phyloP scores from a whole-genome alignment of 345 rosid species.

The Schrenkiella parvula region DNA sequence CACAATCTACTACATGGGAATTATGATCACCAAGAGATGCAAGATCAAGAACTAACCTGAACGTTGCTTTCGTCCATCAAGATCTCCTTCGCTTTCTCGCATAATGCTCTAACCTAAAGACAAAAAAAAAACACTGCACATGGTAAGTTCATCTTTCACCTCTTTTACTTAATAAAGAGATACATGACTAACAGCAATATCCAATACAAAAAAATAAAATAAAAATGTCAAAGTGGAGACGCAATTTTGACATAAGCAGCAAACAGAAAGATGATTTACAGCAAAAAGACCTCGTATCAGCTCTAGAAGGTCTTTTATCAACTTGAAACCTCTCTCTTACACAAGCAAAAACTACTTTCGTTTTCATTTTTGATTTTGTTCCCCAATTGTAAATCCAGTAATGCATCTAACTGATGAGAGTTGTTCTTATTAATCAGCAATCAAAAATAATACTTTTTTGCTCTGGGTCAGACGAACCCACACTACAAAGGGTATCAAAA shows the following conservation, averaged over 20 bases:
- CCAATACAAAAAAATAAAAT: neutral
- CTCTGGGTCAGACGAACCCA: neutral
- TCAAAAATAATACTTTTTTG: neutral
- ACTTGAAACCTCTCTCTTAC: conserved; percentile 1
- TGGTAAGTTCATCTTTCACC: neutral
- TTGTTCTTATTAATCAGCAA: neutral
- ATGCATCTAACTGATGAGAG: neutral
- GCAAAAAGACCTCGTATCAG: neutral
- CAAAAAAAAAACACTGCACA: conserved; percentile 7
- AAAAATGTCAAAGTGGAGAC: neutral
- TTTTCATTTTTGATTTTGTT: neutral
- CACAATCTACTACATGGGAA: neutral
- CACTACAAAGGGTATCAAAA: neutral
- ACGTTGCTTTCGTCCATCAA: conserved; percentile 98
- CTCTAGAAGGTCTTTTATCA: neutral
- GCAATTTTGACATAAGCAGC: neutral
- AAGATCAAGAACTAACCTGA: conserved; percentile 58
- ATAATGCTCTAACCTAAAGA: conserved; percentile 71
- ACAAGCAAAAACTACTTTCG: neutral
- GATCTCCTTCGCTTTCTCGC: conserved; percentile 98
- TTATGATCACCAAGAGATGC: neutral
- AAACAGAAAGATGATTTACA: neutral
- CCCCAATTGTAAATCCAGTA: neutral
- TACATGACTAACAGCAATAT: neutral
- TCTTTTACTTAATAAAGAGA: neutral